These are phyloP conservation scores for Hyphochytrium catenoides DNA, from an alignment of 352 stramenopile species.

Conservation along the genomic window DNA sequence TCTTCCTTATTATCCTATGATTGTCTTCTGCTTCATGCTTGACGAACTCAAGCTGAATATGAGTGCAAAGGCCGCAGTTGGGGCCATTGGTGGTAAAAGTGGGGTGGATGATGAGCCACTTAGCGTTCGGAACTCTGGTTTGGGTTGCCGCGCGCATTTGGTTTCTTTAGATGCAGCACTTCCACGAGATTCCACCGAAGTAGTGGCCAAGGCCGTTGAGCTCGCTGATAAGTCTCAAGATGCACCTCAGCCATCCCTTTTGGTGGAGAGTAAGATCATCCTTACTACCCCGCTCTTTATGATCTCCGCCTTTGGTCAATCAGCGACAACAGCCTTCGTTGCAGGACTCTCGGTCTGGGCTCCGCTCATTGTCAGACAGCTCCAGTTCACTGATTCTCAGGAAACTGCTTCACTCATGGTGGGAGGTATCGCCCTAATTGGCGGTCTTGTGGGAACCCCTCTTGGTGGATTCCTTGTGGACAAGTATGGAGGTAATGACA, in stretches of 20 bases:
- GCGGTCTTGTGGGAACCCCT: slow-evolving; percentile 18
- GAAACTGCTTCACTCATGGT: slow-evolving; percentile 43
- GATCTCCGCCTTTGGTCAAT: slow-evolving; percentile 46
- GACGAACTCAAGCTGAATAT: slow-evolving; percentile 1
- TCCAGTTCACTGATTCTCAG: slow-evolving; percentile 63
- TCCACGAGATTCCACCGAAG: slow-evolving; percentile 2
- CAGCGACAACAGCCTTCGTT: slow-evolving; percentile 60
- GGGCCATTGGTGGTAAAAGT: slow-evolving; percentile 1
- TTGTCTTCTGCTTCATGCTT: slow-evolving; percentile 28
- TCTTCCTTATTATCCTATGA: slow-evolving; percentile 44
- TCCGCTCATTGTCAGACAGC: no score
- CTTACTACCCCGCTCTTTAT: slow-evolving; percentile 41
- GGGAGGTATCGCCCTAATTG: slow-evolving; percentile 3
- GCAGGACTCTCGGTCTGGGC: slow-evolving; percentile 32
- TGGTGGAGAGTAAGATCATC: no score
- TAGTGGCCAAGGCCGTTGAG: slow-evolving; percentile 4
- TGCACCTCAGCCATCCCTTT: no score
- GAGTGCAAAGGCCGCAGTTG: not conserved
- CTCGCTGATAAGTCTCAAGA: slow-evolving; percentile 1
- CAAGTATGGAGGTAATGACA: no score
- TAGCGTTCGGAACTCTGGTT: slow-evolving; percentile 1
- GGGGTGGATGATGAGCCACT: not conserved
- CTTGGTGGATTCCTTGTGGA: slow-evolving; percentile 53
- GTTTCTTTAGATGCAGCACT: no score
- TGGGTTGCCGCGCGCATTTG: slow-evolving; percentile 1